Percentiles rank a stretch among this genome's conserved stretches.
phyloP scores from a whole-genome alignment of 1,284 basidiomycete genomes.

The Chalciporus sp. region DNA sequence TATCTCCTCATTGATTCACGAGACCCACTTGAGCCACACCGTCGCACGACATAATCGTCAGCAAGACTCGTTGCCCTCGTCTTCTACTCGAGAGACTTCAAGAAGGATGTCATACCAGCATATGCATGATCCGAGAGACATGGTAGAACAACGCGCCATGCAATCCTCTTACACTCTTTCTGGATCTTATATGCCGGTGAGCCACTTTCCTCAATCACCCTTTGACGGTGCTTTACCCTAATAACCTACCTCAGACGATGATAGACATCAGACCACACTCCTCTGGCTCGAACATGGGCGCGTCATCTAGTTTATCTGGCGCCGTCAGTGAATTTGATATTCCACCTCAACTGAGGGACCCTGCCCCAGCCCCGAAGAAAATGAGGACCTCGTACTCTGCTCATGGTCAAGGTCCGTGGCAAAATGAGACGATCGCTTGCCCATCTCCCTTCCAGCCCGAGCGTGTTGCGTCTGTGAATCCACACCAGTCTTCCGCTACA shows the following conservation, averaged over 20 bases:
- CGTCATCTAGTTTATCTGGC: slow-evolving; percentile 59
- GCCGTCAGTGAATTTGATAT: slow-evolving; percentile 60
- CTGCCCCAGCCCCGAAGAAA: slow-evolving; percentile 36
- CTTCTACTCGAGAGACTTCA: slow-evolving; percentile 7
- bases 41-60: slow-evolving; percentile 4
- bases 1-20: slow-evolving; percentile 34
- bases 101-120: slow-evolving; percentile 6
- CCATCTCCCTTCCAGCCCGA: slow-evolving; percentile 24
- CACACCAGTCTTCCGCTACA: slow-evolving; percentile 28
- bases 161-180: slow-evolving; percentile 33
- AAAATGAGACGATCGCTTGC: neutral
- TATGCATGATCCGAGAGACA: slow-evolving; percentile 18
- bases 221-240: neutral
- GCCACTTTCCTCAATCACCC: neutral
- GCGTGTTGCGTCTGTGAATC: slow-evolving; percentile 28
- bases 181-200: slow-evolving; percentile 22
- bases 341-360: slow-evolving; percentile 38
- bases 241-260: neutral
- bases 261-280: slow-evolving; percentile 26
- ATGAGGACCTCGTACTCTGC: slow-evolving; percentile 17
- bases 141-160: slow-evolving; percentile 30
- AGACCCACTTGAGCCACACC: slow-evolving; percentile 2
- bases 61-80: slow-evolving; percentile 9
- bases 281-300: slow-evolving; percentile 41
- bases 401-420: slow-evolving; percentile 15